A percentile compares a stretch with the other conserved stretches of the same genome.
phyloP scores from a whole-genome alignment of 495 filamentous ascomycete genomes.

The Corynascus novoguineensis region DNA sequence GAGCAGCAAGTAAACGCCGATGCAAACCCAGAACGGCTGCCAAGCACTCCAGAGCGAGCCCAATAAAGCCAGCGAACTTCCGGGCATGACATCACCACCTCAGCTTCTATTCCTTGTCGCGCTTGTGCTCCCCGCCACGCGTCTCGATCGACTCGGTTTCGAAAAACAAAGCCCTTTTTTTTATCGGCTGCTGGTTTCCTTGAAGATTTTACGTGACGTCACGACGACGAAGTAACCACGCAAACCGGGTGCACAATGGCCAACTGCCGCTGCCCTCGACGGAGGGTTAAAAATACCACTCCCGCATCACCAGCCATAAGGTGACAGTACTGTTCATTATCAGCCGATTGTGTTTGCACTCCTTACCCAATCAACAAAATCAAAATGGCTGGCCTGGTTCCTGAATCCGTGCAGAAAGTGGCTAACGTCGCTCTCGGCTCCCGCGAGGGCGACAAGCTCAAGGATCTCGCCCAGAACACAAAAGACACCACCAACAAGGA shows the following conservation, averaged over 20 bases:
- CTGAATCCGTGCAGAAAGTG: slow-evolving; percentile 24
- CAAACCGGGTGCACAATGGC: no score
- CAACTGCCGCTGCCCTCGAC: no score
- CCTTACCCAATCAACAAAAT: slow-evolving; percentile 5
- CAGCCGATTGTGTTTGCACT: no score
- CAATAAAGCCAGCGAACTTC: not conserved
- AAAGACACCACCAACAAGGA: slow-evolving; percentile 28
- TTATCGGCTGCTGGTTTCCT: no score
- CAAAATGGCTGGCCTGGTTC: slow-evolving; percentile 18
- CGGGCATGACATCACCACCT: slow-evolving; percentile 4
- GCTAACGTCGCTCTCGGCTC: slow-evolving; percentile 30
- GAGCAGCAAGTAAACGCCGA: not conserved
- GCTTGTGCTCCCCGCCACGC: not conserved
- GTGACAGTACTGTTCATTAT: no score
- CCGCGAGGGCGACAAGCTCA: slow-evolving; percentile 33
- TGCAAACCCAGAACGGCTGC: not conserved
- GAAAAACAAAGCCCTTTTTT: no score
- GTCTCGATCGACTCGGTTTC: no score
- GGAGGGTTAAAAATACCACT: no score
- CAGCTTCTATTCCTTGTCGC: no score
- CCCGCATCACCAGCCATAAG: no score
- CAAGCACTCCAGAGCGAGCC: not conserved
- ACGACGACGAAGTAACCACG: not conserved
- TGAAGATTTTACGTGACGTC: not conserved
- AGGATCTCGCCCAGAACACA: slow-evolving; percentile 36